These are phyloP conservation scores for Phytophthora constricta DNA, from an alignment of 352 stramenopile genomes.

Conservation along the genomic window DNA sequence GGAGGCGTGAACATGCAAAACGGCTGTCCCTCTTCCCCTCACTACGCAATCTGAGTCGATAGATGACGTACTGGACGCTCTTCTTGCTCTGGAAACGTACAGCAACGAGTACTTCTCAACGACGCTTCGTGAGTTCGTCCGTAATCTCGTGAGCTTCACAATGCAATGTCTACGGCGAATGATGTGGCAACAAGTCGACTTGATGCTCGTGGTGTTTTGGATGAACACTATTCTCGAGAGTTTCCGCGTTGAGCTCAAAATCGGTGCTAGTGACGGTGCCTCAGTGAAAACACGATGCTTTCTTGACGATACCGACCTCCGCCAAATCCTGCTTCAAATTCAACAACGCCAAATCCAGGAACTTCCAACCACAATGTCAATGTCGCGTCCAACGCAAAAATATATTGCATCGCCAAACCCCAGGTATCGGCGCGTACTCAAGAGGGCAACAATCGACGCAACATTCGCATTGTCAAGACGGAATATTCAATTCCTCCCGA, in stretches of 20 bases:
- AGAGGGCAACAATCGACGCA: too few species aligned
- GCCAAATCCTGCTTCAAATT: slow-evolving; percentile 3
- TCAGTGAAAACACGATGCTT: not conserved
- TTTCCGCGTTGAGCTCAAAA: slow-evolving; percentile 3
- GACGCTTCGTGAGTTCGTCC: not conserved
- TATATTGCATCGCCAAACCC: not conserved
- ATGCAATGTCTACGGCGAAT: not conserved
- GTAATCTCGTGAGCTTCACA: not conserved
- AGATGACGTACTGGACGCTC: not conserved
- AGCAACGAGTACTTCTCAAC: not conserved
- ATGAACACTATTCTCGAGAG: slow-evolving; percentile 4
- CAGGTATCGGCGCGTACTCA: not conserved
- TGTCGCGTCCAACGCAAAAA: too few species aligned
- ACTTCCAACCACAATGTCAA: not conserved
- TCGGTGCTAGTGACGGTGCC: not conserved
- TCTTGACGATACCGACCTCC: not conserved
- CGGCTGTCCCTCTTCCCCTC: not conserved
- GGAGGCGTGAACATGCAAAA: slow-evolving; percentile 9
- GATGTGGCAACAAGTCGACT: not conserved
- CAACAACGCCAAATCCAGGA: not conserved
- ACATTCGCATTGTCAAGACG: not conserved
- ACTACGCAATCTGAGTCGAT: not conserved
- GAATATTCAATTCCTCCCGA: slow-evolving; percentile 2
- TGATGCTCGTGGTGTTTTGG: slow-evolving; percentile 3
- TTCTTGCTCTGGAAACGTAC: not conserved